Base-by-base conservation (phyloP, 1,139 yeast species). In the Protomyces inouyei region DNA sequence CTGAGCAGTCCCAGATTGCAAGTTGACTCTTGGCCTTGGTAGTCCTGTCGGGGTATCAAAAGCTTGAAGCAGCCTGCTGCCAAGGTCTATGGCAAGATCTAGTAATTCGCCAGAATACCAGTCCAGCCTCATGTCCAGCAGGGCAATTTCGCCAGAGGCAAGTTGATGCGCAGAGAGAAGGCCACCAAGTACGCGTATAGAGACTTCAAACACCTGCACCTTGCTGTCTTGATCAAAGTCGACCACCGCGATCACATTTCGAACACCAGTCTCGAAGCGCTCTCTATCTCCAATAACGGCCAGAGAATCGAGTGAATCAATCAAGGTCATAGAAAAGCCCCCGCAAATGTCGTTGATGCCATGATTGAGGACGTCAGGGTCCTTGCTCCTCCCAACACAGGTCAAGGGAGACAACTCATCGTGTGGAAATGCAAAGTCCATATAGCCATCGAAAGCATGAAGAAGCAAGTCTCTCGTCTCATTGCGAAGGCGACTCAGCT, bases 131-230 rank as follows among this genome's bases (percentile, higher is more conserved):
- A 84, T 84, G n/a, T 82, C 83, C 64, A 78, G 74, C 35, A 80
- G 75, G 8, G 5, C 32, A 4, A 28, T 5, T 28, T 28, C 32
- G 0, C 80, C 79, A 16, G 48, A 43, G 0, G 88, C 87, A 70
- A 87, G 84, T 60, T 90, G 75, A 76, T 92, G 98, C 0, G 96
- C 96, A 1, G 96, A 86, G 64, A 92, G 77, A 28, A 92, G 79
- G 0, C 98, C 98, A 52, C 98, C 98, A 57, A 92, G 78, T 95
- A 91, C 90, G 72, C 97, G 80, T 69, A 90, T 92, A 3, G 97
- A 90, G 10, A 97, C 91, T 74, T 92, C 98, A 75, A 92, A 92
- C 3, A 90, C 86, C 73, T 87, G 90, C 57, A 91, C 96, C 45
- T 83, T 82, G 71, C 84, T 82, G 73, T 90, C 88, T 71, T 88